Percentiles rank a stretch among this genome's conserved stretches.
These are phyloP conservation scores for Euptelea pleiosperma DNA, from an alignment of 164 flowering plant species.

Conservation along the genomic window DNA sequence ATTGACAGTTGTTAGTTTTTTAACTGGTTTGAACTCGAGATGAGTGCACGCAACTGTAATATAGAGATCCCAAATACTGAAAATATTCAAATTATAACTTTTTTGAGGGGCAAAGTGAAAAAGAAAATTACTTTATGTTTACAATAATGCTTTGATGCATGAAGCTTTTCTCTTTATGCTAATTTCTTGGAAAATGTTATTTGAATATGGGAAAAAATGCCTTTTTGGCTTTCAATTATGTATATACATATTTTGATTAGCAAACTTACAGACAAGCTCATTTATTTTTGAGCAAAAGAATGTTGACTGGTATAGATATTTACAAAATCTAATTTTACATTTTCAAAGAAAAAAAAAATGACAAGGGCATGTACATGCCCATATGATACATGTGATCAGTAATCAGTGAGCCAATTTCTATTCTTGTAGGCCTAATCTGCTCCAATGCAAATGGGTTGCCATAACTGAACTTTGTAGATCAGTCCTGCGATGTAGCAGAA, in stretches of 20 bases:
- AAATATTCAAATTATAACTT: no score
- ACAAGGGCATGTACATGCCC: neutral
- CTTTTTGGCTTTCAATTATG: neutral
- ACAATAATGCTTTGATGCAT: no score
- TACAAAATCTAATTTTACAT: slow-evolving; percentile 10
- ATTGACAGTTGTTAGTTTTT: no score
- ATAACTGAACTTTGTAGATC: slow-evolving; percentile 2
- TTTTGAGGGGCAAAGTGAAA: no score
- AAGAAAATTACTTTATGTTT: no score
- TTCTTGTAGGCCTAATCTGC: neutral
- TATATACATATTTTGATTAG: neutral
- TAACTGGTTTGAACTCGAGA: no score
- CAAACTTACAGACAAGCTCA: slow-evolving; percentile 12
- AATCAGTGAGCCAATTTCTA: neutral
- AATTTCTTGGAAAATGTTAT: neutral
- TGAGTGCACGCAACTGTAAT: no score
- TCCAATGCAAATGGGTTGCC: no score
- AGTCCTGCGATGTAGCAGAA: slow-evolving; percentile 86
- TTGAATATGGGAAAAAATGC: neutral
- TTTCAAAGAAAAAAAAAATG: neutral
- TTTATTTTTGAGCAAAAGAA: slow-evolving; percentile 14
- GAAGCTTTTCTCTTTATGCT: neutral
- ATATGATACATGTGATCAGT: slow-evolving; percentile 3
- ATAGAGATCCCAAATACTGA: no score
- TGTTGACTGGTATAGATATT: slow-evolving; percentile 6